phyloP scores from a whole-genome alignment of 805 yeast genomes.

The Kluyveromyces dobzhanskii region DNA sequence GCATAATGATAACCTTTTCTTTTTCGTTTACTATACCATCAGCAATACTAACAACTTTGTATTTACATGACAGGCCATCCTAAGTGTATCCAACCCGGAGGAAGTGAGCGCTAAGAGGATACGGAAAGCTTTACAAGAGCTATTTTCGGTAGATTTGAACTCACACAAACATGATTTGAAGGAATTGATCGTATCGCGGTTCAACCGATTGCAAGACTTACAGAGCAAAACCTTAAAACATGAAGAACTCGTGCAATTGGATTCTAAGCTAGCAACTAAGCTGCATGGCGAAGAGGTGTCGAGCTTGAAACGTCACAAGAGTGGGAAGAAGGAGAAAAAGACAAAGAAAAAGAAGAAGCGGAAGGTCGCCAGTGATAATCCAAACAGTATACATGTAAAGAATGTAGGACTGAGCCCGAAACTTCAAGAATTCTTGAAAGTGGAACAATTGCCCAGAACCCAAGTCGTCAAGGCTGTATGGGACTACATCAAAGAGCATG shows the following conservation, averaged over 20 bases:
- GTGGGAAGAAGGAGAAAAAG: slow-evolving; percentile 6
- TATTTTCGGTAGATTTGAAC: slow-evolving; percentile 50
- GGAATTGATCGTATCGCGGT: slow-evolving; percentile 51
- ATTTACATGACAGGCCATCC: slow-evolving; percentile 43
- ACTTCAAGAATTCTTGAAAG: slow-evolving; percentile 42
- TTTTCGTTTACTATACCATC: neutral
- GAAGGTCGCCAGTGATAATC: slow-evolving; percentile 12
- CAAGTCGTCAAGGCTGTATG: slow-evolving; percentile 63
- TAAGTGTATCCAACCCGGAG: slow-evolving; percentile 61
- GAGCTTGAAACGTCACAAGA: slow-evolving; percentile 5
- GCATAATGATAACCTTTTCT: no score
- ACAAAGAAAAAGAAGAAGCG: slow-evolving; percentile 10
- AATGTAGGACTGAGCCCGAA: slow-evolving; percentile 44
- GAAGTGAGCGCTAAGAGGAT: slow-evolving; percentile 64
- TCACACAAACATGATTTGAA: slow-evolving; percentile 47
- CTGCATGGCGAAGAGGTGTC: slow-evolving; percentile 30
- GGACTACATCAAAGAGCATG: slow-evolving; percentile 56
- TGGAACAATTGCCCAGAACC: slow-evolving; percentile 46
- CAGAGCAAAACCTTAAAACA: slow-evolving; percentile 22
- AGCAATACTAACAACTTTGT: neutral
- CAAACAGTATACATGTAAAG: slow-evolving; percentile 31
- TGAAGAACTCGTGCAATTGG: slow-evolving; percentile 38
- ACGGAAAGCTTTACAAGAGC: slow-evolving; percentile 61
- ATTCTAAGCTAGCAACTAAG: slow-evolving; percentile 44
- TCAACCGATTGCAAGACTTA: slow-evolving; percentile 36